Base-by-base conservation (phyloP, 2,329 filamentous ascomycete genomes). In the Epichloe aotearoae region DNA sequence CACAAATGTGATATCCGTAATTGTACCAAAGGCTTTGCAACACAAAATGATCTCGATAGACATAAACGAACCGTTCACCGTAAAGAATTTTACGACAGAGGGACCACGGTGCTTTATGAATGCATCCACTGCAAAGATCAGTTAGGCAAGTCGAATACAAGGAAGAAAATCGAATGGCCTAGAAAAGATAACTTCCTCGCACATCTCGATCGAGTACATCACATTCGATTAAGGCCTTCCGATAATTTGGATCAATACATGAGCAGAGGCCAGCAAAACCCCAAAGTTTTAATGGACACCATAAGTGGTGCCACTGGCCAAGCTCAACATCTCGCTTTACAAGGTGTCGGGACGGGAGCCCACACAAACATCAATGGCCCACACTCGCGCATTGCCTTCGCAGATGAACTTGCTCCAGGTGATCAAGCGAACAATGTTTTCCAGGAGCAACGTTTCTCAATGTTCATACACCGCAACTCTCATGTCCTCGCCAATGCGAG, bases 111-210 rank as follows among this genome's bases (percentile, higher is more conserved):
- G 12, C 33, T 46, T 62, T 45, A 54, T 37, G 8, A 52, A 61
- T 42, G 60, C 14, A 11, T 34, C 8, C 41, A 51, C 23, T 53
- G 52, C 37, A 38, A 23, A 34, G 30, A 39, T 15, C 6, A 52
- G 0, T 44, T 52, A 15, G 65, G 64, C 44, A 54, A 52, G 5
- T 52, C 53, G 6, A 63, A 59, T 40, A 49, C 48, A 14, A 53
- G 70, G 1, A 95, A 94, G 63, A 69, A 51, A 23, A 49, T 23
- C 5, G 46, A 75, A 37, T 95, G 87, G 87, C 84, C 85, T 1
- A 79, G 90, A 20, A 72, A 83, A 47, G 90, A 96, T 65, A 96
- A 96, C 61, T 95, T 95, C 64, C 83, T 83, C 54, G 80, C 84
- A 37, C 90, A 96, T 62, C 73, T 95, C 44, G 72, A 69, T 47